Conservation (phyloP, 192 early-diverging fungal genomes). For the Geosiphon pyriformis region DNA sequence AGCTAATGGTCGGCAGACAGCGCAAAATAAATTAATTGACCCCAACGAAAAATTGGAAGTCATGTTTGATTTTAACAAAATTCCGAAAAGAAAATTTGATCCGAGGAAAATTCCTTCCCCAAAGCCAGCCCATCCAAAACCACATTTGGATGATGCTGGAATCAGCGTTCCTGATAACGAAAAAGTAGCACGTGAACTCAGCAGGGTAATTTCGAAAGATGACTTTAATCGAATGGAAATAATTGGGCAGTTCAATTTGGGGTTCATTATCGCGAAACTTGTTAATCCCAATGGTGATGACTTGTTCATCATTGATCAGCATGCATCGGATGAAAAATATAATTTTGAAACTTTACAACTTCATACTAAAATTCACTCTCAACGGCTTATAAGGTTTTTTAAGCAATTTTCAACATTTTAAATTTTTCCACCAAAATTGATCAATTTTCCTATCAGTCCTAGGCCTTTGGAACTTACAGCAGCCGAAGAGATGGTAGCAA, state of each 20-base stretch:
- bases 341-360: constrained; percentile 85
- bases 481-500: constrained; percentile 72
- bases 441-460: constrained; percentile 46
- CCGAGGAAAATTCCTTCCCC: no score
- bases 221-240: constrained; percentile 85
- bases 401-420: neutral
- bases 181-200: constrained; percentile 40
- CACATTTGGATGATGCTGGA: neutral
- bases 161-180: constrained; percentile 34
- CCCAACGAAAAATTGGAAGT: no score
- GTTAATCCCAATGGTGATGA: constrained; percentile 44
- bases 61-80: no score
- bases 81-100: no score
- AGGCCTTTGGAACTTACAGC: constrained; percentile 62
- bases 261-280: constrained; percentile 84
- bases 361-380: constrained; percentile 55
- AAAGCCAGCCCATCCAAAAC: no score
- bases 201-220: constrained; percentile 57
- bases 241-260: constrained; percentile 94
- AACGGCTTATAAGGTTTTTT: constrained; percentile 57
- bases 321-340: constrained; percentile 96
- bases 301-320: constrained; percentile 96
- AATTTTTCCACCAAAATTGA: neutral
- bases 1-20: no score
- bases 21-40: no score